phyloP scores from a whole-genome alignment of 768 basidiomycete genomes.

The Tylopilus vinaceipallidus region DNA sequence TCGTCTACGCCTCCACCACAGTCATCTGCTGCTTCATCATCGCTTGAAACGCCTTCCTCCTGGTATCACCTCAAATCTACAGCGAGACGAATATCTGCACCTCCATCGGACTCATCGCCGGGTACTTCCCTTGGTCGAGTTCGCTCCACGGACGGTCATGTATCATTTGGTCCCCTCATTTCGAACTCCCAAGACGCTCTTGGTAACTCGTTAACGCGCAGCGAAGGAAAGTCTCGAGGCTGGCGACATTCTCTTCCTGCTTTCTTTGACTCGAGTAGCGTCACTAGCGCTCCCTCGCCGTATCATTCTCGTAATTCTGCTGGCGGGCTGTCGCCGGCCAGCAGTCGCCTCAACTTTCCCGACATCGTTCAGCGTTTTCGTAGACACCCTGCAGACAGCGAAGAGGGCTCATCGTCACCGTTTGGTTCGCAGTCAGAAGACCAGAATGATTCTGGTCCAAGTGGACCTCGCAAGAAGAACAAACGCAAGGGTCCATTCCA shows the following conservation, averaged over 20 bases:
- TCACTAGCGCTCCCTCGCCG: constrained; percentile 35
- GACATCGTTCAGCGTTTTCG: constrained; percentile 37
- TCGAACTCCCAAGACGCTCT: constrained; percentile 47
- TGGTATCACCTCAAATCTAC: constrained; percentile 11
- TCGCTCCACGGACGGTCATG: constrained; percentile 44
- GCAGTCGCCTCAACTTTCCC: constrained; percentile 40
- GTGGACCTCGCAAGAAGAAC: constrained; percentile 6
- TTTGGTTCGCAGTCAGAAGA: constrained; percentile 47
- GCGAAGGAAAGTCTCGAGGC: constrained; percentile 33
- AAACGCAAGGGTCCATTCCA: constrained; percentile 25
- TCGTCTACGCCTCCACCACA: constrained; percentile 14
- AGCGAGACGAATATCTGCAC: constrained; percentile 26
- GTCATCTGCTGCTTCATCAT: constrained; percentile 13
- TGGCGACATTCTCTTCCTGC: constrained; percentile 31
- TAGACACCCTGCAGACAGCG: constrained; percentile 39
- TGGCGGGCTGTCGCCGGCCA: constrained; percentile 42
- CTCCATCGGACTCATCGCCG: constrained; percentile 39
- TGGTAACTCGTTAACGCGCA: constrained; percentile 45
- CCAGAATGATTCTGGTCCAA: constrained; percentile 28
- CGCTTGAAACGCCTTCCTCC: constrained; percentile 12
- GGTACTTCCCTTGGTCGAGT: constrained; percentile 39
- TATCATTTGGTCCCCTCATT: constrained; percentile 59
- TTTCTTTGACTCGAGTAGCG: constrained; percentile 33
- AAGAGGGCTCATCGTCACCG: constrained; percentile 46
- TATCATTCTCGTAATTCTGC: constrained; percentile 24